Evolutionary conservation across 2,329 filamentous ascomycete species (phyloP).

Genomic region (Aspergillus unguis): DNA sequence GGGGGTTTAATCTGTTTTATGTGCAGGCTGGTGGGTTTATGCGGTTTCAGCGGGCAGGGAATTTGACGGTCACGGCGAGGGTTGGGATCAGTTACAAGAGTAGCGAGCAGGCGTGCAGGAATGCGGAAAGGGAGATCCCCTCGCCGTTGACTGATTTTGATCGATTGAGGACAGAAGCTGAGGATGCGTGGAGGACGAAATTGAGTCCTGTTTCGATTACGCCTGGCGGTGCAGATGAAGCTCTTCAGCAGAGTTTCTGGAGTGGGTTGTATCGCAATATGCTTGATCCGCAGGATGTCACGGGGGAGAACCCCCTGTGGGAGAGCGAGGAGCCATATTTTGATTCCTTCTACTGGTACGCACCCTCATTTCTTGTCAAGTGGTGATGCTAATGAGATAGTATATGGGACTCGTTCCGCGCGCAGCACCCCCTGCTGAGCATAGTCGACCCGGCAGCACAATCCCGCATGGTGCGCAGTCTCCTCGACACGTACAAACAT

Average conservation of each 20-base stretch:
- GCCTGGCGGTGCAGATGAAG: constrained; percentile 28
- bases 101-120: constrained; percentile 60
- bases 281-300: constrained; percentile 70
- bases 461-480: constrained; percentile 62
- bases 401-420: constrained; percentile 70
- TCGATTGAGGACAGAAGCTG: constrained; percentile 49
- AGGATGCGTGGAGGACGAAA: constrained; percentile 60
- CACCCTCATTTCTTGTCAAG: neutral
- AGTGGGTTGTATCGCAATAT: constrained; percentile 68
- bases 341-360: constrained; percentile 67
- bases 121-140: constrained; percentile 65
- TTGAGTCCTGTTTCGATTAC: constrained; percentile 35
- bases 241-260: constrained; percentile 59
- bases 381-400: constrained; percentile 21
- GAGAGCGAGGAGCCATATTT: constrained; percentile 64
- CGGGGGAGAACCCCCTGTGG: constrained; percentile 68
- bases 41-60: constrained; percentile 51
- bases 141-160: constrained; percentile 60
- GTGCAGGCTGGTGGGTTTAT: constrained; percentile 61
- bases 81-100: constrained; percentile 69
- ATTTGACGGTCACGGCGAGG: constrained; percentile 54
- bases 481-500: constrained; percentile 67
- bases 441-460: constrained; percentile 63
- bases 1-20: constrained; percentile 57
- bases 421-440: constrained; percentile 65